Evolutionary conservation across 1,284 basidiomycete genomes (phyloP).

Genomic region (Pholiota adiposa): DNA sequence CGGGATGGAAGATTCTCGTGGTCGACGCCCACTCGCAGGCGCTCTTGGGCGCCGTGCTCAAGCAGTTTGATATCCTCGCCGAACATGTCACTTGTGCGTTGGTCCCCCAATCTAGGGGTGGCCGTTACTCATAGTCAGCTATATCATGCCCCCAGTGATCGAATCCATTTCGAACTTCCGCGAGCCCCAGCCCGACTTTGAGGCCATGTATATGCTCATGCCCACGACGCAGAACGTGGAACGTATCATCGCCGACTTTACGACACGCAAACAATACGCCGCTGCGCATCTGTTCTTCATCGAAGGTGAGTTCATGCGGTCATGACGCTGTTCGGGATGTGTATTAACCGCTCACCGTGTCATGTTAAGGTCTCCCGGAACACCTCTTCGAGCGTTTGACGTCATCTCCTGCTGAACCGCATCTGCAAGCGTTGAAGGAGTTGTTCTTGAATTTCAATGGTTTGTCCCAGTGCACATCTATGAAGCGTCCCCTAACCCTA

Average conservation of each 20-base stretch:
- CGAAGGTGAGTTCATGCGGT: slow-evolving; percentile 66
- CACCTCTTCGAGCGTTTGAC: slow-evolving; percentile 75
- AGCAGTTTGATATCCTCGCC: slow-evolving; percentile 91
- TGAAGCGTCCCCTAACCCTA: not conserved
- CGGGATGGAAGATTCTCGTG: slow-evolving; percentile 95
- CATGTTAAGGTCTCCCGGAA: slow-evolving; percentile 66
- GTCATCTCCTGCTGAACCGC: slow-evolving; percentile 70
- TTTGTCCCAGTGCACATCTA: slow-evolving; percentile 39
- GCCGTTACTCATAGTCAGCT: slow-evolving; percentile 9
- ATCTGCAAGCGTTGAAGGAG: slow-evolving; percentile 77
- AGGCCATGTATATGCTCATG: slow-evolving; percentile 94
- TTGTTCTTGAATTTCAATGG: slow-evolving; percentile 91
- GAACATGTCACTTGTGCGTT: slow-evolving; percentile 92
- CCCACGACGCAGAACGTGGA: slow-evolving; percentile 95
- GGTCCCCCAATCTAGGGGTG: slow-evolving; percentile 1
- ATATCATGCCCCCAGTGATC: slow-evolving; percentile 60
- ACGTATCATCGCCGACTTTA: slow-evolving; percentile 88
- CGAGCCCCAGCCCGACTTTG: slow-evolving; percentile 80
- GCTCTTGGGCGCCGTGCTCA: slow-evolving; percentile 86
- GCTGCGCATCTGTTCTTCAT: slow-evolving; percentile 94
- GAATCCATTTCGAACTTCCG: slow-evolving; percentile 77
- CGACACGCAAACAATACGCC: slow-evolving; percentile 75
- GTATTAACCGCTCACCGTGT: slow-evolving; percentile 1
- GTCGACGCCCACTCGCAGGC: slow-evolving; percentile 92
- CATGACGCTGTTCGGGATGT: slow-evolving; percentile 9